These are phyloP conservation scores for Xylaria sp. DNA, from an alignment of 2,329 filamentous ascomycete species.

Conservation along the genomic window DNA sequence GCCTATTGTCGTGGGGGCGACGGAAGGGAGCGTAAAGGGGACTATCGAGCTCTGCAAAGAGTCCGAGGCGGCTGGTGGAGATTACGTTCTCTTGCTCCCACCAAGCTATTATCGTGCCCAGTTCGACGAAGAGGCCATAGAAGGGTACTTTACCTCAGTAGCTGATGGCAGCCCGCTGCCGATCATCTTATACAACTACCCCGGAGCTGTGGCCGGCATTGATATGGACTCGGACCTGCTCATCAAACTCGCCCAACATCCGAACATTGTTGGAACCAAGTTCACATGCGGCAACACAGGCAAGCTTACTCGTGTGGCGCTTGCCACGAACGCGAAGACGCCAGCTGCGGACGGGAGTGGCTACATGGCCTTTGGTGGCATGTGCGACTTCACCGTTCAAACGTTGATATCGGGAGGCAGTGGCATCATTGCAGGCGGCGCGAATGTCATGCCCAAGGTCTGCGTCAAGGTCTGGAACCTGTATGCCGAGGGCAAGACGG, in stretches of 20 bases:
- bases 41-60: constrained; percentile 76
- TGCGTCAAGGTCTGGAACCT: constrained; percentile 80
- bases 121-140: constrained; percentile 73
- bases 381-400: constrained; percentile 85
- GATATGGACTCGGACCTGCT: constrained; percentile 90
- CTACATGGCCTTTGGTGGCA: constrained; percentile 86
- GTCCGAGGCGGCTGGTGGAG: constrained; percentile 69
- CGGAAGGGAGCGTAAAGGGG: constrained; percentile 78
- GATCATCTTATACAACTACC: constrained; percentile 90
- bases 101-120: constrained; percentile 82
- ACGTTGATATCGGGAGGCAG: constrained; percentile 77
- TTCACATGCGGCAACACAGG: constrained; percentile 92
- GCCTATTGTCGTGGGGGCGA: constrained; percentile 82
- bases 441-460: constrained; percentile 82
- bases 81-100: constrained; percentile 78
- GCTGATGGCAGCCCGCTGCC: constrained; percentile 76
- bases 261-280: constrained; percentile 86
- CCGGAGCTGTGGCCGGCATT: constrained; percentile 81
- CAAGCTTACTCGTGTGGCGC: constrained; percentile 81
- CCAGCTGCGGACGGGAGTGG: constrained; percentile 60
- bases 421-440: constrained; percentile 83
- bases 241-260: constrained; percentile 76
- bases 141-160: constrained; percentile 73
- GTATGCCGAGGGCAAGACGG: constrained; percentile 70
- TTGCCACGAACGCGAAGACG: constrained; percentile 71